phyloP scores from a whole-genome alignment of 768 basidiomycete species.

The Daedaleopsis nitida region DNA sequence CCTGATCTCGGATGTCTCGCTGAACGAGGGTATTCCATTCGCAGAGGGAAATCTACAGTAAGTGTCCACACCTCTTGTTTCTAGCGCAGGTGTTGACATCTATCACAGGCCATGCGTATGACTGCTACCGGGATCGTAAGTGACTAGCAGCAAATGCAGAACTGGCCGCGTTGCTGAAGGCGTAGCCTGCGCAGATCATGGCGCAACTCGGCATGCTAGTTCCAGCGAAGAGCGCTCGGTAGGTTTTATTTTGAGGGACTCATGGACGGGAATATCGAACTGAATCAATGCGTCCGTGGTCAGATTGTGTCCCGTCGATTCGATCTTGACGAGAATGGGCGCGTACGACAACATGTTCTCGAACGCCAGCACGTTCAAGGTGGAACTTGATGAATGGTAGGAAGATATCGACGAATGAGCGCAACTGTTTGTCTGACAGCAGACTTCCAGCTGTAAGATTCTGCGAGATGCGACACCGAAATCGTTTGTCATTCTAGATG shows the following conservation, averaged over 20 bases:
- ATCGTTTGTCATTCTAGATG: slow-evolving; percentile 93
- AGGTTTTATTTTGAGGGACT: slow-evolving; percentile 21
- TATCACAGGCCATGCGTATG: slow-evolving; percentile 81
- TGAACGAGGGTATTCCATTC: neutral
- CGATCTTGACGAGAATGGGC: slow-evolving; percentile 96
- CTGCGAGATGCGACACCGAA: slow-evolving; percentile 91
- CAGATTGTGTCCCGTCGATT: slow-evolving; percentile 86
- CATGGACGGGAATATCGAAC: slow-evolving; percentile 1
- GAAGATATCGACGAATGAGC: neutral
- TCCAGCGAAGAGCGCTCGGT: slow-evolving; percentile 82
- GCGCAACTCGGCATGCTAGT: slow-evolving; percentile 96
- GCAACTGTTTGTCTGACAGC: neutral
- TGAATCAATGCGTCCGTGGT: neutral
- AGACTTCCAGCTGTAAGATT: slow-evolving; percentile 64
- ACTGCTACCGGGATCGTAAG: slow-evolving; percentile 88
- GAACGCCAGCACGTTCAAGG: slow-evolving; percentile 95
- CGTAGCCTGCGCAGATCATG: slow-evolving; percentile 59
- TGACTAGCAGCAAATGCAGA: neutral
- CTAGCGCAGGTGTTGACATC: slow-evolving; percentile 4
- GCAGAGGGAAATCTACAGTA: slow-evolving; percentile 78
- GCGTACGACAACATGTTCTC: slow-evolving; percentile 98
- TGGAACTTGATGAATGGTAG: slow-evolving; percentile 96
- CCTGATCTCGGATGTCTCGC: slow-evolving; percentile 7
- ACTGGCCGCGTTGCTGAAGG: neutral
- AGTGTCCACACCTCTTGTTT: slow-evolving; percentile 11